Percentiles rank a stretch among this genome's conserved stretches.
Conservation (phyloP, 2,329 filamentous ascomycete species). For the Verticillium tricorpus region DNA sequence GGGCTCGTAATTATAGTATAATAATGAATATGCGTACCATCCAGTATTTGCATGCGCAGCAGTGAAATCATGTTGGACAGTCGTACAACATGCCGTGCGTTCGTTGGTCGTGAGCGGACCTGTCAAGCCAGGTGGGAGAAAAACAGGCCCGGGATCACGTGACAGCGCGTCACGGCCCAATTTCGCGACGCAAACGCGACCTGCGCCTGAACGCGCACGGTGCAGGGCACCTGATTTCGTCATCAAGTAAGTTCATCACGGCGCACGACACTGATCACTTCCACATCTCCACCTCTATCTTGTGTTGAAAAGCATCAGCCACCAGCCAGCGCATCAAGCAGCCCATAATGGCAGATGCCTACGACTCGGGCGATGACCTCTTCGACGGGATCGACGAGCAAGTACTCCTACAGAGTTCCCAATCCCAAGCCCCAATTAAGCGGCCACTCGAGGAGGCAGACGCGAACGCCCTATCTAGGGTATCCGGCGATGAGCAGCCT, state of each 20-base stretch:
- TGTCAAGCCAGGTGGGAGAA: too few relatives aligned
- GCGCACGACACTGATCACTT: too few relatives aligned
- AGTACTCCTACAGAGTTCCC: slow-evolving; percentile 7
- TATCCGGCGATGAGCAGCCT: background rate
- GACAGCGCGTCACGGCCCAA: background rate
- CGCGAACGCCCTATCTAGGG: background rate
- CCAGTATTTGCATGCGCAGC: background rate
- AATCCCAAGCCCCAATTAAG: background rate
- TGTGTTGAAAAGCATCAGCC: too few relatives aligned
- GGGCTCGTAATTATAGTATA: background rate
- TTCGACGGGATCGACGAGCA: slow-evolving; percentile 15
- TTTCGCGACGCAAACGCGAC: background rate
- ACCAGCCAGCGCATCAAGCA: too few relatives aligned
- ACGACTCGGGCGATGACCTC: slow-evolving; percentile 21
- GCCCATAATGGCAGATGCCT: slow-evolving; percentile 11
- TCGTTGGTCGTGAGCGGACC: too few relatives aligned
- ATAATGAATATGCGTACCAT: background rate
- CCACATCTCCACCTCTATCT: too few relatives aligned
- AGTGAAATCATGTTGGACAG: too few relatives aligned
- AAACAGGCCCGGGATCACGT: background rate
- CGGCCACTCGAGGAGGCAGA: background rate
- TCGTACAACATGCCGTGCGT: too few relatives aligned
- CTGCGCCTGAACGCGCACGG: background rate
- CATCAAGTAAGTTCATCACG: background rate
- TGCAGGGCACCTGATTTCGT: background rate